Conservation (phyloP, 2,329 filamentous ascomycete genomes). For the Calonectria pseudoreteaudii region DNA sequence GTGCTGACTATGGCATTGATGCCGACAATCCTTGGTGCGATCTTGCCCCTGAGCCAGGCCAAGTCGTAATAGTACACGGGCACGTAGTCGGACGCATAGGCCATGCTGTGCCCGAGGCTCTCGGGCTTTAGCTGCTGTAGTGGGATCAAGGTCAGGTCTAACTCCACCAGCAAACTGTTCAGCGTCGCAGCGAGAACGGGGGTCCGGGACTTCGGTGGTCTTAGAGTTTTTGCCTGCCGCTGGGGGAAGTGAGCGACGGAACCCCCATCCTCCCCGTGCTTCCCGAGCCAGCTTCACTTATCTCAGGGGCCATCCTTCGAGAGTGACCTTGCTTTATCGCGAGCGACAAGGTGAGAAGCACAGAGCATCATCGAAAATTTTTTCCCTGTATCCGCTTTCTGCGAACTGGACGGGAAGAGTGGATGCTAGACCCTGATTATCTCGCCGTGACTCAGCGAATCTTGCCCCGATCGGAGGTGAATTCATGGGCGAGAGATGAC, state of each 20-base stretch:
- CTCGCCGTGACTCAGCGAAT: slow-evolving; percentile 6
- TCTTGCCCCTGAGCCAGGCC: slow-evolving; percentile 7
- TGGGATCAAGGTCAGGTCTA: slow-evolving; percentile 8
- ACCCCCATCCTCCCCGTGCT: slow-evolving; percentile 25
- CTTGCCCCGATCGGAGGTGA: slow-evolving; percentile 19
- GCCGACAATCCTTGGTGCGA: slow-evolving; percentile 8
- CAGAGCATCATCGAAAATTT: slow-evolving; percentile 5
- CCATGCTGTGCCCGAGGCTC: slow-evolving; percentile 3
- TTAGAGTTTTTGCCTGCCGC: slow-evolving; percentile 31
- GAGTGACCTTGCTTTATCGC: slow-evolving; percentile 5
- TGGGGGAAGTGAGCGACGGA: slow-evolving; percentile 19
- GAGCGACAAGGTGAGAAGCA: background rate
- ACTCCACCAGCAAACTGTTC: slow-evolving; percentile 3
- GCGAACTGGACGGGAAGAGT: slow-evolving; percentile 10
- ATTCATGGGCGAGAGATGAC: background rate
- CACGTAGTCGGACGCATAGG: background rate
- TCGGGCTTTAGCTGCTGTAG: slow-evolving; percentile 1
- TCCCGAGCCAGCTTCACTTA: slow-evolving; percentile 32
- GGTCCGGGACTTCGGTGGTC: background rate
- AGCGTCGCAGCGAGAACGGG: slow-evolving; percentile 17
- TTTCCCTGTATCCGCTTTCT: background rate
- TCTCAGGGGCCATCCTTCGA: slow-evolving; percentile 32
- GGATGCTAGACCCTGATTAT: slow-evolving; percentile 8
- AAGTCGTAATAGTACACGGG: background rate
- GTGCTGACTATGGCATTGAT: slow-evolving; percentile 9